Base-by-base conservation (phyloP, 2,329 filamentous ascomycete genomes). In the Botrytis paeoniae region DNA sequence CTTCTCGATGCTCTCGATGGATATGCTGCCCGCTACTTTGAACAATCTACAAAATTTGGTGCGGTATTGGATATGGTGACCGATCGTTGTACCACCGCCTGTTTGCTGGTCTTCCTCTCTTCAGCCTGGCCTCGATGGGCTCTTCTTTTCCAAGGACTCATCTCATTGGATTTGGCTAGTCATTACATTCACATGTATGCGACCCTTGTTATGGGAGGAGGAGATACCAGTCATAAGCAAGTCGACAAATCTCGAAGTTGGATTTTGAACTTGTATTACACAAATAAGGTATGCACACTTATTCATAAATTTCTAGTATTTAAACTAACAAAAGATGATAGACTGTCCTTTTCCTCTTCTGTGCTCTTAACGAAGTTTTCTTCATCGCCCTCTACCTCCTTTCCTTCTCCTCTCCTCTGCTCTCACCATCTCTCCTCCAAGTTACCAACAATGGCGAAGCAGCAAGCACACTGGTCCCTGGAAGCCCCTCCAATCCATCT, bases 101-200 rank as follows among this genome's bases (percentile, higher is more conserved):
- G 96, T 83, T 85, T 99, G 78, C 89, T 99, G 66, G 95, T 98
- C 69, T 99, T 98, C 85, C 85, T 99, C 75, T 94, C 93, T 59
- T 97, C 94, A 22, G 96, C 96, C 32, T 99, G 97, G 84, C 96
- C 96, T 7, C 89, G 95, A 73, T 98, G 94, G 92, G 91, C 93
- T 76, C 94, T 98, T 78, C 81, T 98, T 74, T 99, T 99, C 87
- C 96, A 99, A 85, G 89, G 92, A 62, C 85, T 99, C 80, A 97
- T 99, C 82, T 92, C 92, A 72, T 85, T 99, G 79, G 96, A 99
- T 83, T 88, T 99, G 76, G 93, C 96, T 41, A 97, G 94, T 82
- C 96, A 99, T 83, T 99, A 98, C 82, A 95, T 98, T 86, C 96
- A 99, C 85, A 99, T 99, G 96, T 98, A 97, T 82, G 93, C 95